These are phyloP conservation scores for Arbutus unedo DNA, from an alignment of 148 eudicot genomes.

Conservation along the genomic window DNA sequence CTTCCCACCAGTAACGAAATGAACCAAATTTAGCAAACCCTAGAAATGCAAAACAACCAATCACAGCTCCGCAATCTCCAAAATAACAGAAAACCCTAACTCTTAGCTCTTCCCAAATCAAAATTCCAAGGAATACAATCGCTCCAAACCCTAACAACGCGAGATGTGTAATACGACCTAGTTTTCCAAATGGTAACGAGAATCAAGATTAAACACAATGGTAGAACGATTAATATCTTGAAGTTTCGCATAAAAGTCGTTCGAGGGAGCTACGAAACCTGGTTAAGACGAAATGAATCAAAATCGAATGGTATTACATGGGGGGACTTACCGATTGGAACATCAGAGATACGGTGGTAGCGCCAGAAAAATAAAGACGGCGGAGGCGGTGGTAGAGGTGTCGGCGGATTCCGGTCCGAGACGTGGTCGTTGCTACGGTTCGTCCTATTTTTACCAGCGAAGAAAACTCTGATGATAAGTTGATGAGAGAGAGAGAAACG, in stretches of 20 bases:
- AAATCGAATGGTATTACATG: not conserved
- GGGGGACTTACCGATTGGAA: slow-evolving; percentile 16
- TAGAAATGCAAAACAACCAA: slow-evolving; percentile 23
- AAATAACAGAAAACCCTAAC: slow-evolving; percentile 30
- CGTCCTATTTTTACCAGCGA: not conserved
- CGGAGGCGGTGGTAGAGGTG: slow-evolving; percentile 3
- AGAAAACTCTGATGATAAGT: not conserved
- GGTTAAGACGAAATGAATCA: slow-evolving; percentile 14
- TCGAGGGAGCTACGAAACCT: slow-evolving; percentile 16
- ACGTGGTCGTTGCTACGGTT: slow-evolving; percentile 7
- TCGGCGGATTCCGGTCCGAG: slow-evolving; percentile 10
- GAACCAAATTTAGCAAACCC: slow-evolving; percentile 20
- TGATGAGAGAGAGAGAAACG: not conserved
- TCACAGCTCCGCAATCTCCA: slow-evolving; percentile 23
- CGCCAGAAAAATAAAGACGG: no score
- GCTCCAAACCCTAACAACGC: slow-evolving; percentile 36
- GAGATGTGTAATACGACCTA: slow-evolving; percentile 23
- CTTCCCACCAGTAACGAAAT: slow-evolving; percentile 29
- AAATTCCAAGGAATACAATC: slow-evolving; percentile 10
- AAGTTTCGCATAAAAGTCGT: not conserved
- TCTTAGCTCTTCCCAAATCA: not conserved
- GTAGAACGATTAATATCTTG: not conserved
- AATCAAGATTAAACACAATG: slow-evolving; percentile 9
- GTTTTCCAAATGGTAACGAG: slow-evolving; percentile 11
- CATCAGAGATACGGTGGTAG: not conserved